Percentiles rank a stretch among this genome's conserved stretches.
phyloP scores from a whole-genome alignment of 106 monocot genomes.

The Dioscorea zingiberensis region DNA sequence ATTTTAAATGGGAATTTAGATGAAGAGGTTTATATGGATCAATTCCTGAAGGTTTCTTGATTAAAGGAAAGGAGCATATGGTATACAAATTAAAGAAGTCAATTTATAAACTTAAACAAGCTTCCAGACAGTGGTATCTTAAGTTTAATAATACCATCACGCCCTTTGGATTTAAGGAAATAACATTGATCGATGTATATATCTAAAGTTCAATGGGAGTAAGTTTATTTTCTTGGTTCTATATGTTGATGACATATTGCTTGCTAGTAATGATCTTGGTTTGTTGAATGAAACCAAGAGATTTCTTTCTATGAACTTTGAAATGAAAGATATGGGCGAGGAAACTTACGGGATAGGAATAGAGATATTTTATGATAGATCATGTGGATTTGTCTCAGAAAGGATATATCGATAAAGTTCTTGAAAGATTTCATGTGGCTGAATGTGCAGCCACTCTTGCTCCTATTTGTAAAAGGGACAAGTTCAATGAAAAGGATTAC shows the following conservation, averaged over 20 bases:
- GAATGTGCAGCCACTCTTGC: not conserved
- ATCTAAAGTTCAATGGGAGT: not conserved
- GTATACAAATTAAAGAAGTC: not conserved
- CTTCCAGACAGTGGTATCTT: not conserved
- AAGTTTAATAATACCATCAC: slow-evolving; percentile 1
- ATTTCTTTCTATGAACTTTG: slow-evolving; percentile 2
- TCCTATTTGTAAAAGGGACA: slow-evolving; percentile 1
- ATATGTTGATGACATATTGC: slow-evolving; percentile 7
- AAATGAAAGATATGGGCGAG: slow-evolving; percentile 11
- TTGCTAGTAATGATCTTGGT: not conserved
- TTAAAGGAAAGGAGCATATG: not conserved
- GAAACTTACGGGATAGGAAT: slow-evolving; percentile 1
- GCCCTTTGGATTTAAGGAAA: slow-evolving; percentile 3
- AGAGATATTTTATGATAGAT: slow-evolving; percentile 1
- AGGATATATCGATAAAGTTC: not conserved
- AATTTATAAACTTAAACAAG: slow-evolving; percentile 5
- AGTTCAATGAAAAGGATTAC: not conserved
- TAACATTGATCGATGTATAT: slow-evolving; percentile 1
- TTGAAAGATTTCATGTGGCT: not conserved
- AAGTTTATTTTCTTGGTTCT: slow-evolving; percentile 3
- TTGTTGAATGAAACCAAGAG: not conserved
- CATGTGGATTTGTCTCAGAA: not conserved
- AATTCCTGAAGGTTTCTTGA: not conserved
- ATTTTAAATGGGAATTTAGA: slow-evolving; percentile 5
- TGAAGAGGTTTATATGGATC: slow-evolving; percentile 1